A percentile compares a stretch with the other conserved stretches of the same genome.
Conservation (phyloP, 1,139 yeast species). For the Blastobotrys capitulatus region DNA sequence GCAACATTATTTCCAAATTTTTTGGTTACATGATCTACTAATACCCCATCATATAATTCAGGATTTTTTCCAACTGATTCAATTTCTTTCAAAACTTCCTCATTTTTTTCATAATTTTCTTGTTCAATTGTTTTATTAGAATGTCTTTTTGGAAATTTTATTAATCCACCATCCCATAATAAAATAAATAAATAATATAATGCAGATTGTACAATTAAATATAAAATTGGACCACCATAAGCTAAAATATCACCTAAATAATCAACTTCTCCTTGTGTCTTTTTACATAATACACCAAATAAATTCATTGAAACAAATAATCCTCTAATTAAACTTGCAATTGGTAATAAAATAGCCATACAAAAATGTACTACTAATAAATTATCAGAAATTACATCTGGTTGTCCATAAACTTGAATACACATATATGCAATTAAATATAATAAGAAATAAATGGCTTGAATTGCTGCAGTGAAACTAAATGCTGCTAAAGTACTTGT, state of each 20-base stretch:
- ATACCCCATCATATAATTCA: constrained; percentile 23
- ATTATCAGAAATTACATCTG: constrained; percentile 23
- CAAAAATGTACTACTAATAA: constrained; percentile 27
- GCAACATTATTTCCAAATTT: constrained; percentile 25
- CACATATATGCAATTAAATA: constrained; percentile 33
- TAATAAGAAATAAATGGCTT: constrained; percentile 30
- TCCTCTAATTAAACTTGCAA: constrained; percentile 29
- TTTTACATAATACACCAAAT: constrained; percentile 31
- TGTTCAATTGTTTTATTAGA: neutral
- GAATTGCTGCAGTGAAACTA: constrained; percentile 33
- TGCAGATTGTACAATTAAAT: constrained; percentile 28
- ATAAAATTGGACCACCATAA: constrained; percentile 35
- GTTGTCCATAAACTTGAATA: constrained; percentile 30
- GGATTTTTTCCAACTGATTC: constrained; percentile 17
- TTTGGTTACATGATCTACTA: constrained; percentile 31
- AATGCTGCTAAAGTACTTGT: constrained; percentile 35
- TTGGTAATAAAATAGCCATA: constrained; percentile 30
- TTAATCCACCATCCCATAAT: constrained; percentile 35
- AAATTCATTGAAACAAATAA: constrained; percentile 33
- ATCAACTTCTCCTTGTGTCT: constrained; percentile 21
- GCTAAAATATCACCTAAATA: constrained; percentile 31
- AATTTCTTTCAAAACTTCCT: constrained; percentile 18
- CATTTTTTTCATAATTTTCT: neutral
- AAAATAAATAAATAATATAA: constrained; percentile 25
- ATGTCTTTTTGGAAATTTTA: constrained; percentile 11